A percentile compares a stretch with the other conserved stretches of the same genome.
phyloP scores from a whole-genome alignment of 139 green algal genomes.

The Pycnococcus provasolii region DNA sequence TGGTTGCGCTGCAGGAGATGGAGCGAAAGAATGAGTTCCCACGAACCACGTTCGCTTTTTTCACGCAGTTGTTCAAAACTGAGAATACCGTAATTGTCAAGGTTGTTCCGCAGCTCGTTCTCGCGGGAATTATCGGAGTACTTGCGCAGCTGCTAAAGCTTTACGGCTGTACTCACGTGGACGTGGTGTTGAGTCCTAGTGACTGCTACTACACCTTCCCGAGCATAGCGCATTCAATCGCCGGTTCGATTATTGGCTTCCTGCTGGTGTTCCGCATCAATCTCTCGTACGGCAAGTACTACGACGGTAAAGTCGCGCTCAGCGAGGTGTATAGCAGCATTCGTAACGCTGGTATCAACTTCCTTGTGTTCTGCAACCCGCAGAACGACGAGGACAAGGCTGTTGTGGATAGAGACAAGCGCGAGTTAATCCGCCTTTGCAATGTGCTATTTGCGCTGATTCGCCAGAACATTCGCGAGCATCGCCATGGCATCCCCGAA shows the following conservation, averaged over 20 bases:
- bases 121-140: not conserved
- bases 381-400: not conserved
- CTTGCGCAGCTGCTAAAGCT: slow-evolving; percentile 10
- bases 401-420: not conserved
- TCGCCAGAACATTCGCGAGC: slow-evolving; percentile 16
- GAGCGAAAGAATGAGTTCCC: not conserved
- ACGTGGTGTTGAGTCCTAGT: not conserved
- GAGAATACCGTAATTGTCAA: not conserved
- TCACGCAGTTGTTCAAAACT: slow-evolving; percentile 5
- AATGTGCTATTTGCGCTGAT: slow-evolving; percentile 18
- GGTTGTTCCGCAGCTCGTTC: slow-evolving; percentile 4
- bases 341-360: slow-evolving; percentile 4
- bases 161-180: not conserved
- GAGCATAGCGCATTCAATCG: slow-evolving; percentile 4
- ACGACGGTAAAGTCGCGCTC: slow-evolving; percentile 16
- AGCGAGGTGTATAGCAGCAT: slow-evolving; percentile 5
- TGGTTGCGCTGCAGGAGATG: no score
- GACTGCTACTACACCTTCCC: slow-evolving; percentile 9
- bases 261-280: slow-evolving; percentile 15
- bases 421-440: slow-evolving; percentile 17
- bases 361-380: not conserved
- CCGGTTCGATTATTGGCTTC: slow-evolving; percentile 17
- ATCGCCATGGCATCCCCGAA: not conserved
- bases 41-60: slow-evolving; percentile 1
- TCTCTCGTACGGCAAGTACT: slow-evolving; percentile 19